phyloP scores from a whole-genome alignment of 495 filamentous ascomycete species.

The Penicillium cosmopolitanum region DNA sequence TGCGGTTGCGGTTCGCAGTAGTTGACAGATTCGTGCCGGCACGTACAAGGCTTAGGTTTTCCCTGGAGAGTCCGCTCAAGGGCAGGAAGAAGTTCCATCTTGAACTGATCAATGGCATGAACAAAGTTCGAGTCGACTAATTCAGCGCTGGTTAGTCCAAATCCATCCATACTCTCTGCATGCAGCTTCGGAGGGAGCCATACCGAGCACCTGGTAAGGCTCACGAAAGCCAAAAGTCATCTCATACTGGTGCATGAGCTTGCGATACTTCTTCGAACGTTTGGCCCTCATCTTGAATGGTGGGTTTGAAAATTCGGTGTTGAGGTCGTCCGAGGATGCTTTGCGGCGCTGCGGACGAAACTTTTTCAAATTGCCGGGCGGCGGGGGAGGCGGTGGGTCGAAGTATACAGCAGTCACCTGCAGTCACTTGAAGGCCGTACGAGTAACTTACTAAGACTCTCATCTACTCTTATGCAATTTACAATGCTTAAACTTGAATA shows the following conservation, averaged over 20 bases:
- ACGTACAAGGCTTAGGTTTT: conserved; percentile 80
- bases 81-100: conserved; percentile 75
- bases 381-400: conserved; percentile 23
- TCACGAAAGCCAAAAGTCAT: conserved; percentile 84
- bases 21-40: background rate
- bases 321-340: conserved; percentile 16
- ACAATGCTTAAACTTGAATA: too few species aligned
- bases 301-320: conserved; percentile 21
- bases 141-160: conserved; percentile 18
- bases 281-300: conserved; percentile 77
- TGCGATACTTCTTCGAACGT: conserved; percentile 91
- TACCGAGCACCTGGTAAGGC: conserved; percentile 89
- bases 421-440: too few species aligned
- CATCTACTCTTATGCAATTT: too few species aligned
- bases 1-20: background rate
- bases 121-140: conserved; percentile 81
- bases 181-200: conserved; percentile 15
- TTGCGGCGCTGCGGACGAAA: conserved; percentile 29
- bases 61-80: conserved; percentile 78
- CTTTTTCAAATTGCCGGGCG: conserved; percentile 53
- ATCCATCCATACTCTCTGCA: background rate
- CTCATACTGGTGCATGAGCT: conserved; percentile 92
- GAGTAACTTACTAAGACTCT: too few species aligned
- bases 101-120: conserved; percentile 69
- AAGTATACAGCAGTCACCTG: background rate